A percentile compares a stretch with the other conserved stretches of the same genome.
Conservation (phyloP, 306 rosid species). For the Glycine tomentella region DNA sequence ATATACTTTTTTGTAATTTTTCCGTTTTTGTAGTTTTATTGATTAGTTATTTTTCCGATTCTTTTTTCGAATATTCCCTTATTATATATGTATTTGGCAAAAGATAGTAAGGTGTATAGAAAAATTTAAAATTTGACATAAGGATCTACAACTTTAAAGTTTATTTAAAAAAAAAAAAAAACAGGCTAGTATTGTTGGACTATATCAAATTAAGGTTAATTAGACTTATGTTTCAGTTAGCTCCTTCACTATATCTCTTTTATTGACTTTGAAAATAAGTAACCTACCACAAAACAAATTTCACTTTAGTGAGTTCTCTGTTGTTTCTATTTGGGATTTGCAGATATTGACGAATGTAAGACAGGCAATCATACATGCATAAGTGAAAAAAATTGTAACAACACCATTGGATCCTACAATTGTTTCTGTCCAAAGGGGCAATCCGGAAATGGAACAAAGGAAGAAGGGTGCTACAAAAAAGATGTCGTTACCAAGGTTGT, state of each 20-base stretch:
- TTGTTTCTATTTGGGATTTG: background rate
- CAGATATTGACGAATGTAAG: constrained; percentile 27
- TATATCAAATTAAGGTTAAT: no score
- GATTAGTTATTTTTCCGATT: no score
- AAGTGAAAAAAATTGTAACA: constrained; percentile 3
- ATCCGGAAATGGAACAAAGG: constrained; percentile 31
- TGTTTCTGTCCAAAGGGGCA: constrained; percentile 24
- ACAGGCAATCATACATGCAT: background rate
- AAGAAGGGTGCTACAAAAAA: background rate
- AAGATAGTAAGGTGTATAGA: no score
- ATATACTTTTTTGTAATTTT: no score
- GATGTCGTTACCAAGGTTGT: background rate
- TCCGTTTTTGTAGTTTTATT: no score
- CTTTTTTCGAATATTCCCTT: no score
- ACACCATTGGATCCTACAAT: background rate
- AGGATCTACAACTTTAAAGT: no score
- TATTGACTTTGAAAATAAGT: background rate
- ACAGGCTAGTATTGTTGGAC: no score
- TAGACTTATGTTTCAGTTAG: no score
- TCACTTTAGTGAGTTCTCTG: background rate
- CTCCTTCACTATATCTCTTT: background rate
- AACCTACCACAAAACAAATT: background rate
- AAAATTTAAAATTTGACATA: no score
- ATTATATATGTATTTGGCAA: no score
- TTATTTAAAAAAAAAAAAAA: no score